These are phyloP conservation scores for Candida methanosorbosa DNA, from an alignment of 805 yeast genomes.

Conservation along the genomic window DNA sequence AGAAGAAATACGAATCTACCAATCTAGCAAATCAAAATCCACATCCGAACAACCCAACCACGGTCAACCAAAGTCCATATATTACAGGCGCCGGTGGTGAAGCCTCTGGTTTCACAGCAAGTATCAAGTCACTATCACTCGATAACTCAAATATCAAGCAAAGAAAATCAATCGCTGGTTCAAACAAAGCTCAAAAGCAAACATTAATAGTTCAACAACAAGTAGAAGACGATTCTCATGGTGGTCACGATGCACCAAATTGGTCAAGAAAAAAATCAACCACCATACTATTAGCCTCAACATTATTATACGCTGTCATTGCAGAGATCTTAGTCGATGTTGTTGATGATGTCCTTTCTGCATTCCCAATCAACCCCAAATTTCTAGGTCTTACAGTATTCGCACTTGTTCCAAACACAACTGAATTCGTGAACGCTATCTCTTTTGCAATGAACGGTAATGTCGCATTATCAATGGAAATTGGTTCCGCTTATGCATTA, in stretches of 20 bases:
- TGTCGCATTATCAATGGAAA: conserved; percentile 94
- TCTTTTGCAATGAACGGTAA: conserved; percentile 95
- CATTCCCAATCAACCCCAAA: conserved; percentile 81
- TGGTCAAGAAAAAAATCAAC: conserved; percentile 88
- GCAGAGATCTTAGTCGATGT: conserved; percentile 92
- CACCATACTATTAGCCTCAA: conserved; percentile 73
- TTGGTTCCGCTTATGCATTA: conserved; percentile 94
- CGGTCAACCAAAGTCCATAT: neutral
- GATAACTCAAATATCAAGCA: neutral
- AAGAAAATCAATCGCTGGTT: conserved; percentile 1
- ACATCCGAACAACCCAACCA: conserved; percentile 1
- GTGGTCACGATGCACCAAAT: conserved; percentile 94
- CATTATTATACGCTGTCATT: conserved; percentile 80
- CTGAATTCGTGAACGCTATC: conserved; percentile 94
- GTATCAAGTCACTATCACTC: neutral
- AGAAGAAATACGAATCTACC: conserved; percentile 16
- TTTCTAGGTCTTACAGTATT: conserved; percentile 89
- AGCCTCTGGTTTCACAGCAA: conserved; percentile 3
- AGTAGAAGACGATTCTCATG: conserved; percentile 19
- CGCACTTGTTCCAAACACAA: conserved; percentile 94
- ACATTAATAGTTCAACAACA: neutral
- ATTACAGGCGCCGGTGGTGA: conserved; percentile 2
- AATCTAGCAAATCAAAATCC: conserved; percentile 7
- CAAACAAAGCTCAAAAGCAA: neutral
- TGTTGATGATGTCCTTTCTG: conserved; percentile 76